Evolutionary conservation across 1,284 basidiomycete species (phyloP).

Genomic region (Cerioporus squamosus): DNA sequence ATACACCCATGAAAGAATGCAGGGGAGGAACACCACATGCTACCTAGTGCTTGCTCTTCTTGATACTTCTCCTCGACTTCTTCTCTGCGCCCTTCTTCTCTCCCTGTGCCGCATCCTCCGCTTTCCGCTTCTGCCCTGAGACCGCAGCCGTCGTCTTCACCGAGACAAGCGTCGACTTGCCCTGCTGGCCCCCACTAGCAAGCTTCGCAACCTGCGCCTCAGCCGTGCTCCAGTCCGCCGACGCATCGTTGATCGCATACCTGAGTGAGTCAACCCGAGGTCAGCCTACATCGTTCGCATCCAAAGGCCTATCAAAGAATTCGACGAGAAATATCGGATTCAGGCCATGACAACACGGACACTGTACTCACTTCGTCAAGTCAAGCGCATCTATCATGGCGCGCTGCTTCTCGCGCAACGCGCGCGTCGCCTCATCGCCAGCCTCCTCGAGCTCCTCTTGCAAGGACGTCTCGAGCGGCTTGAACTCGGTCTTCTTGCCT

Average conservation of each 20-base stretch:
- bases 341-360: neutral
- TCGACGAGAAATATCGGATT: neutral
- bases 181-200: constrained; percentile 44
- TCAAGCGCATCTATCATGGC: constrained; percentile 88
- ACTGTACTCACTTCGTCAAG: constrained; percentile 73
- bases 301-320: neutral
- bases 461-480: constrained; percentile 56
- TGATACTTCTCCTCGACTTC: constrained; percentile 59
- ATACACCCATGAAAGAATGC: too few species aligned
- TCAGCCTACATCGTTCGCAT: neutral
- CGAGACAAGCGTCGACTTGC: constrained; percentile 73
- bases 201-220: constrained; percentile 70
- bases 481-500: constrained; percentile 41
- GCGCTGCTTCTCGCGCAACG: constrained; percentile 71
- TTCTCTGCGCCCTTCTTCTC: constrained; percentile 46
- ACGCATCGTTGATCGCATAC: constrained; percentile 76
- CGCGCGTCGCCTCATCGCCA: constrained; percentile 56
- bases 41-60: constrained; percentile 42
- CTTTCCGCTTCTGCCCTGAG: constrained; percentile 68
- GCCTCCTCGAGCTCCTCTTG: constrained; percentile 76
- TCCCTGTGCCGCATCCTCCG: constrained; percentile 43
- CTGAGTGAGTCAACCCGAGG: constrained; percentile 44
- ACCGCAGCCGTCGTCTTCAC: constrained; percentile 61
- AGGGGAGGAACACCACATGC: too few species aligned
- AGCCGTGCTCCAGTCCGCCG: constrained; percentile 75